Evolutionary conservation across 306 rosid genomes (phyloP).

Genomic region (Vigna mungo): DNA sequence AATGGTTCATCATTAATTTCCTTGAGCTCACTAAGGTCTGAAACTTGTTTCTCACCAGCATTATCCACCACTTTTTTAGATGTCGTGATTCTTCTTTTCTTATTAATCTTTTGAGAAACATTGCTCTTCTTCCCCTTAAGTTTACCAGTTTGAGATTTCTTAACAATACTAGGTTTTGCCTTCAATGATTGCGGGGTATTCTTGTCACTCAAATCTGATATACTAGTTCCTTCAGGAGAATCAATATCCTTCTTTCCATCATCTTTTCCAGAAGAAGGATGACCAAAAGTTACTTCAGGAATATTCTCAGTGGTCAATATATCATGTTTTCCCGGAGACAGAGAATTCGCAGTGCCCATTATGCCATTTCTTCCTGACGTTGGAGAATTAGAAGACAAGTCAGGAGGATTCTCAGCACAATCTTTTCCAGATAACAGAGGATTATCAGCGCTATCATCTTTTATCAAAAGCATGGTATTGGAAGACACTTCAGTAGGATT

Average conservation of each 20-base stretch:
- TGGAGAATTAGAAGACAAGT: constrained; percentile 2
- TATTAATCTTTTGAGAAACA: constrained; percentile 23
- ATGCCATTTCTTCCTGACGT: neutral
- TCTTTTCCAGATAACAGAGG: constrained; percentile 15
- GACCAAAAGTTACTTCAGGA: constrained; percentile 34
- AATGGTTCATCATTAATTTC: constrained; percentile 41
- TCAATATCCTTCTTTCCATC: constrained; percentile 43
- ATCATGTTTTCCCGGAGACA: constrained; percentile 9
- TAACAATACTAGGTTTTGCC: constrained; percentile 58
- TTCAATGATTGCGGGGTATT: constrained; percentile 53
- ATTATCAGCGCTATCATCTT: constrained; percentile 27
- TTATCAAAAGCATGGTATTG: neutral
- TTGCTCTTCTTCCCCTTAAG: constrained; percentile 36
- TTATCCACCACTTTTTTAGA: constrained; percentile 36
- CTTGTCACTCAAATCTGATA: constrained; percentile 53
- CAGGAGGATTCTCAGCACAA: constrained; percentile 33
- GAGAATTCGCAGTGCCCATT: constrained; percentile 30
- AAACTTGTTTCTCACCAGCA: constrained; percentile 45
- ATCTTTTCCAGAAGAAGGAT: constrained; percentile 37
- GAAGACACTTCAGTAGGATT: constrained; percentile 22
- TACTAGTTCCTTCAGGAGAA: constrained; percentile 44
- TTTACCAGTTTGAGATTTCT: constrained; percentile 55
- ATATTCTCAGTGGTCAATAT: constrained; percentile 36
- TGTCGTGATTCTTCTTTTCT: constrained; percentile 7
- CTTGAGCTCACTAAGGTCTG: constrained; percentile 30